These are phyloP conservation scores for Colletotrichum magnum DNA, from an alignment of 2,329 filamentous ascomycete species.

Conservation along the genomic window DNA sequence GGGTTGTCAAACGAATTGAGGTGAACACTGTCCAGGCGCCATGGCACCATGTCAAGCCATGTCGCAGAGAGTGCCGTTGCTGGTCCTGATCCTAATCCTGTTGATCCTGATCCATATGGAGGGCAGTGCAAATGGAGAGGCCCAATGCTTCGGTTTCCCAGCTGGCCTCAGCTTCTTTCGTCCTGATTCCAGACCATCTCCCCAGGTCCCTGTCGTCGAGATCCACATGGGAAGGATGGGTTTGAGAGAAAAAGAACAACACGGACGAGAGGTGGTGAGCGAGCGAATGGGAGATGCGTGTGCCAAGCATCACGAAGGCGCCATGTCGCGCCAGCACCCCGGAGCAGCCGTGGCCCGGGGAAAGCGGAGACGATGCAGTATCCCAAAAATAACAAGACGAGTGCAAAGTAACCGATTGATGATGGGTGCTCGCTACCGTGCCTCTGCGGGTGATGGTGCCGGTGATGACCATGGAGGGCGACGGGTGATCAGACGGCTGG, in stretches of 20 bases:
- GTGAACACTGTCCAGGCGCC: slow-evolving; percentile 27
- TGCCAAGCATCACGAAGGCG: slow-evolving; percentile 35
- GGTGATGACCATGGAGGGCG: slow-evolving; percentile 18
- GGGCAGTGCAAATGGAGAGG: slow-evolving; percentile 29
- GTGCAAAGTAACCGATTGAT: slow-evolving; percentile 27
- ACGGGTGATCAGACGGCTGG: slow-evolving; percentile 37
- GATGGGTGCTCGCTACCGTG: slow-evolving; percentile 29
- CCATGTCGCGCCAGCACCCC: slow-evolving; percentile 37
- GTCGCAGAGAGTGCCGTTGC: slow-evolving; percentile 25
- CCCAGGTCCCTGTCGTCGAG: not conserved
- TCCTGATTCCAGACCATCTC: not conserved
- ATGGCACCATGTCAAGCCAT: slow-evolving; percentile 35
- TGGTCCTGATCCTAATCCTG: not conserved
- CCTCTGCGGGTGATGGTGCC: slow-evolving; percentile 33
- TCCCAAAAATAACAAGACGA: slow-evolving; percentile 30
- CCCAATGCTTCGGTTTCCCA: not conserved
- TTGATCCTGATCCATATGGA: slow-evolving; percentile 29
- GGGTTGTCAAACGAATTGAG: slow-evolving; percentile 35
- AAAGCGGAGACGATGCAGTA: slow-evolving; percentile 20
- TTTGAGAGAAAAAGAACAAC: slow-evolving; percentile 4
- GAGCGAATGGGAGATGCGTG: slow-evolving; percentile 18
- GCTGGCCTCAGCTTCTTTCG: slow-evolving; percentile 11
- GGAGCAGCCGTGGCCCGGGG: slow-evolving; percentile 32
- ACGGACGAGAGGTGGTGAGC: slow-evolving; percentile 14
- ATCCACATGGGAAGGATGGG: not conserved